Base-by-base conservation (phyloP, 2,329 filamentous ascomycete genomes). In the Pseudogymnoascus sp. region DNA sequence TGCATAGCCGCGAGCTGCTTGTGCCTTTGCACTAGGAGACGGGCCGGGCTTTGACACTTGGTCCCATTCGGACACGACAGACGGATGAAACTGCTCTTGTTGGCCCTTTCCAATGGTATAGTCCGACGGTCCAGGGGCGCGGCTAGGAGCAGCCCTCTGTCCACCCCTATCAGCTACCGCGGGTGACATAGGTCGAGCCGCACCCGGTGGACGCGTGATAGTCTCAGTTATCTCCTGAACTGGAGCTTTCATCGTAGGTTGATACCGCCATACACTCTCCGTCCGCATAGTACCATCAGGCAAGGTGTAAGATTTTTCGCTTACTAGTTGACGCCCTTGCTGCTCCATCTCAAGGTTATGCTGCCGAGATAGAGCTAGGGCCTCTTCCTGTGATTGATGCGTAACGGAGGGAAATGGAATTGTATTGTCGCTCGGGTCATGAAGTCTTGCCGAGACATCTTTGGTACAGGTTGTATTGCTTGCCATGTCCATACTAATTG, bases 191-290 rank as follows among this genome's bases (percentile, higher is more conserved):
- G 35, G 9, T 7, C 11, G 16, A 11, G 4, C 4, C 8, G 18
- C n/a, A 60, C 16, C 38, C 14, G 58, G 58, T 18, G 58, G 12
- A 28, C 58, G 35, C 8, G 33, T 25, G 40, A 60, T 23, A 40
- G 35, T 60, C 35, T 38, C 33, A 16, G 33, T 40, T 18, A 41
- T 35, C 9, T 38, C 58, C 12, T 60, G 21, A 11, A 18, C 58
- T 11, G 38, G 35, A 28, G 23, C 23, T 40, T 55, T 55, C 28
- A 55, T 33, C 16, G 49, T 33, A 21, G 58, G 58, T 25, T 18
- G 33, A 41, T 60, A 60, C 8, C 58, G 58, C 58, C 58, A 60
- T 16, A 60, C 9, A 60, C 31, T 60, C 58, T 60, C 58, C 14
- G 18, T 60, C 21, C 58, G 33, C 35, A 60, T 5, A 25, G 58